Base-by-base conservation (phyloP, 805 yeast species). In the Spathaspora gorwiae region DNA sequence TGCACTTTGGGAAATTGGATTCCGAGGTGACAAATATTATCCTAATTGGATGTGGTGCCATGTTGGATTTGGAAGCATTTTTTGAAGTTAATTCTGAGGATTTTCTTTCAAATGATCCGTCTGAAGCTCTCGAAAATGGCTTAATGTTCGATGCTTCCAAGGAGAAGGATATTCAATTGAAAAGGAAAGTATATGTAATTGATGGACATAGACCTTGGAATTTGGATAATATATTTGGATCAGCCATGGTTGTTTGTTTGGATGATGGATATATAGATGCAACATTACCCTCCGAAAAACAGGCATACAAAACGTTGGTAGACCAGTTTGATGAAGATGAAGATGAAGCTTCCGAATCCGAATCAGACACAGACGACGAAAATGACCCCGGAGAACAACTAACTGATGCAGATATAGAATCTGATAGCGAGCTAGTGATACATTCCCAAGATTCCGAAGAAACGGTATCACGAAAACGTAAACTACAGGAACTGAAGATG, bases 201-300 rank as follows among this genome's bases (percentile, higher is more conserved):
- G 99, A 94, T 64, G 90, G 96, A 3, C 94, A 87, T 52, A 71
- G 98, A 51, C 99, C 99, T 4, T 94, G 99, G 98, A 90, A 90
- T 64, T 69, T 94, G 51, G 96, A 90, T 61, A 94, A 94, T 59
- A 57, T 94, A 39, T 90, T 87, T 72, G 97, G 96, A 1, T 83
- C 92, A 6, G 80, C 80, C 8, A 74, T 80, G 50, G 79, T 94
- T 5, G 75, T 74, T 6, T 90, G 98, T 62, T 78, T 90, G 48
- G 98, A 90, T 58, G 98, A 92, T 60, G 97, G 96, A 0, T 70
- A 72, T 39, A 73, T 86, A 1, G 87, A 83, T 30, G 78, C 75
- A 32, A 81, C 78, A 42, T 61, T 90, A 43, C 49, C 49, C 11
- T 62, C 67, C 5, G 90, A 85, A 56, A 76, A 73, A 50, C 65